Evolutionary conservation across 202 grass and related monocot species (phyloP).

Genomic region (Carex sylvatica): DNA sequence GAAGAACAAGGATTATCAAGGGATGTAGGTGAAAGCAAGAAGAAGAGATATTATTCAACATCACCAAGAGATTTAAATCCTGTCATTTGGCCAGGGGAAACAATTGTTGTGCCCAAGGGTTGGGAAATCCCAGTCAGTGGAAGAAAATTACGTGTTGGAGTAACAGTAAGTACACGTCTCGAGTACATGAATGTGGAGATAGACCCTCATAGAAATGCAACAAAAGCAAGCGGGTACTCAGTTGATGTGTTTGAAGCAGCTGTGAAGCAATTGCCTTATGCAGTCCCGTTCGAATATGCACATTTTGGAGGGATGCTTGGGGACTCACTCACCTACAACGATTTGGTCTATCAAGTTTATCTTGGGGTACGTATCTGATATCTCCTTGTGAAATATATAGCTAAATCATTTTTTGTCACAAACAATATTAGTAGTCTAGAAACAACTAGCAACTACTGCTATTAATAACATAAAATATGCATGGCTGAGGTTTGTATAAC

Average conservation of each 20-base stretch:
- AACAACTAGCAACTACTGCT: no score
- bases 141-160: constrained; percentile 39
- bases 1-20: constrained; percentile 24
- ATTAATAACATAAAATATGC: background rate
- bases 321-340: constrained; percentile 31
- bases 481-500: background rate
- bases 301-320: background rate
- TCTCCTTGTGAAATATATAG: background rate
- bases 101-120: constrained; percentile 29
- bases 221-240: constrained; percentile 51
- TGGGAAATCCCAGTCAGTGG: constrained; percentile 44
- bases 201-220: constrained; percentile 25
- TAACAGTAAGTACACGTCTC: background rate
- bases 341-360: constrained; percentile 35
- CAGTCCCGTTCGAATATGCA: constrained; percentile 31
- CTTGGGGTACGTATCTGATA: background rate
- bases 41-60: no score
- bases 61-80: constrained; percentile 1
- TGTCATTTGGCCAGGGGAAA: constrained; percentile 50
- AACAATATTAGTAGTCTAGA: background rate
- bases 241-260: constrained; percentile 70
- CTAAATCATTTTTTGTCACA: background rate
- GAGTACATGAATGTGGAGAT: background rate
- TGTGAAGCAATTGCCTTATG: constrained; percentile 35
- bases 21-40: background rate